Conservation (phyloP, 768 basidiomycete genomes). For the Termitomyces sp. region DNA sequence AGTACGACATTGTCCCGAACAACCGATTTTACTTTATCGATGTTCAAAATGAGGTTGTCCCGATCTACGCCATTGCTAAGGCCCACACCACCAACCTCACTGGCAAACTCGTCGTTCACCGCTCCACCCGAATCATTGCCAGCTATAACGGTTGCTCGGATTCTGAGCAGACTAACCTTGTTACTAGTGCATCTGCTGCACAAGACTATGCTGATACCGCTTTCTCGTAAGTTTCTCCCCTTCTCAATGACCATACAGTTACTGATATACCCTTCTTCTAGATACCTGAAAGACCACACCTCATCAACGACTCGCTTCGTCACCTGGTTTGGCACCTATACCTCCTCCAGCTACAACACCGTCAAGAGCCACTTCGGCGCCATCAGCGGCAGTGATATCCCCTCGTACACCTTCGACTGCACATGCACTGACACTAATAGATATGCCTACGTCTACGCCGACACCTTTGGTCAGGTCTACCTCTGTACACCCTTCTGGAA, state of each 20-base stretch:
- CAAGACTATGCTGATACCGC: slow-evolving; percentile 36
- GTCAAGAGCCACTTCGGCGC: slow-evolving; percentile 34
- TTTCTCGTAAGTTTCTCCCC: slow-evolving; percentile 20
- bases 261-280: not conserved
- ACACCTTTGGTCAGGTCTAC: slow-evolving; percentile 35
- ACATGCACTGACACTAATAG: slow-evolving; percentile 30
- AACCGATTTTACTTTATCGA: slow-evolving; percentile 42
- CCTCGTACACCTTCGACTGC: slow-evolving; percentile 33
- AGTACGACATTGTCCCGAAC: slow-evolving; percentile 37
- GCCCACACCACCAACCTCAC: slow-evolving; percentile 33
- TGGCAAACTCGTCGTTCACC: slow-evolving; percentile 35
- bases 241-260: not conserved
- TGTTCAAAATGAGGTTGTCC: slow-evolving; percentile 22
- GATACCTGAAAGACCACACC: slow-evolving; percentile 32
- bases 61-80: slow-evolving; percentile 31
- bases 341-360: slow-evolving; percentile 29
- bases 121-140: slow-evolving; percentile 26
- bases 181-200: slow-evolving; percentile 35
- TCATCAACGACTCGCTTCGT: slow-evolving; percentile 37
- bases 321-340: slow-evolving; percentile 53
- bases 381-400: slow-evolving; percentile 30
- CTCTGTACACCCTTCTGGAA: slow-evolving; percentile 51
- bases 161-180: slow-evolving; percentile 28
- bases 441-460: slow-evolving; percentile 36
- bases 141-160: slow-evolving; percentile 38